phyloP scores from a whole-genome alignment of 2,329 filamentous ascomycete species.

The Talaromyces sp. region DNA sequence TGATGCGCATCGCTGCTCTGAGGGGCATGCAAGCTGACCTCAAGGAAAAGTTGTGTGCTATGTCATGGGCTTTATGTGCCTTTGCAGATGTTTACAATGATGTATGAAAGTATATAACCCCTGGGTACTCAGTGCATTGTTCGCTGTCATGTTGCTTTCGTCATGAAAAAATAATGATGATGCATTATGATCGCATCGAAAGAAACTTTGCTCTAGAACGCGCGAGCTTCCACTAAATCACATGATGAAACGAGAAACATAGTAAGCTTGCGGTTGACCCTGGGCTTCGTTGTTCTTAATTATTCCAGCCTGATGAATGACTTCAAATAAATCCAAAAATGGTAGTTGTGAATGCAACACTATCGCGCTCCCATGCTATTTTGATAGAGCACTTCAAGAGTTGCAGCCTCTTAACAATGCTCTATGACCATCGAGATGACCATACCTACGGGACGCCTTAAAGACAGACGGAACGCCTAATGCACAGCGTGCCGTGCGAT shows the following conservation, averaged over 20 bases:
- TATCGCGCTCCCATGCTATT: neutral
- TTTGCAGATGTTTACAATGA: neutral
- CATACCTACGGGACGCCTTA: neutral
- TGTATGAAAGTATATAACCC: neutral
- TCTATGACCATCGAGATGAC: neutral
- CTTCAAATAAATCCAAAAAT: neutral
- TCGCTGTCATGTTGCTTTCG: neutral
- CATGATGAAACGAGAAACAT: no score
- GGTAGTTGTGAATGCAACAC: neutral
- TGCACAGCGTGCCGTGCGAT: neutral
- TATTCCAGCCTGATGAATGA: no score
- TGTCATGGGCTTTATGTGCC: neutral
- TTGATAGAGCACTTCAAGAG: no score
- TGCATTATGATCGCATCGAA: neutral
- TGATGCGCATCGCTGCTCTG: neutral
- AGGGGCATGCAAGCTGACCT: neutral
- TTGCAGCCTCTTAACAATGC: no score
- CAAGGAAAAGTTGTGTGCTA: neutral
- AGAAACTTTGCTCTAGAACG: neutral
- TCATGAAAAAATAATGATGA: neutral
- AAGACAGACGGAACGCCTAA: neutral
- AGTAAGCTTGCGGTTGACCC: no score
- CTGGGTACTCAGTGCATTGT: neutral
- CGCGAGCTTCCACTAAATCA: neutral
- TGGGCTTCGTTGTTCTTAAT: no score